A percentile compares a stretch with the other conserved stretches of the same genome.
phyloP scores from a whole-genome alignment of 2,329 filamentous ascomycete species.

The Aureobasidium pullulans region DNA sequence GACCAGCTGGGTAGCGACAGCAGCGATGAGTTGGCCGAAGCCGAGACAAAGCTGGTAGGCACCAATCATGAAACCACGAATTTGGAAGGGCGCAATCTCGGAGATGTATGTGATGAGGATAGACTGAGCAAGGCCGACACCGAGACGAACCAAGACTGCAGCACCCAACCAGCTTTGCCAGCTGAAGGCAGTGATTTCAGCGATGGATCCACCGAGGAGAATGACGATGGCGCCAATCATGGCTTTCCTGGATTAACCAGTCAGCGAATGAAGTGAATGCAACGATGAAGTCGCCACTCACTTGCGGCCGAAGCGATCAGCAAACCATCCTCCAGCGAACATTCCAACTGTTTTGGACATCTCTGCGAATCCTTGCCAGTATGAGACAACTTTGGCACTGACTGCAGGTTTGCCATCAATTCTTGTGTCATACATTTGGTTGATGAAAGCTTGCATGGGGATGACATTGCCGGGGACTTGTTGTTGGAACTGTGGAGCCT shows the following conservation, averaged over 20 bases:
- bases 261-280: neutral
- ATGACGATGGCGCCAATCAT: constrained; percentile 16
- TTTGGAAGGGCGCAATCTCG: constrained; percentile 17
- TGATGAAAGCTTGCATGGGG: constrained; percentile 16
- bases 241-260: constrained; percentile 6
- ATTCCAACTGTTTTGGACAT: constrained; percentile 18
- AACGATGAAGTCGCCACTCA: neutral
- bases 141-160: constrained; percentile 17
- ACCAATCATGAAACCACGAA: constrained; percentile 18
- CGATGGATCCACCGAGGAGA: constrained; percentile 15
- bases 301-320: neutral
- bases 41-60: constrained; percentile 17
- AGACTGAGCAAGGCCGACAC: constrained; percentile 17
- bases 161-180: constrained; percentile 18
- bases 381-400: constrained; percentile 13
- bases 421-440: constrained; percentile 16
- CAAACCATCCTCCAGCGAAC: constrained; percentile 13
- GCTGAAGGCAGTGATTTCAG: constrained; percentile 16
- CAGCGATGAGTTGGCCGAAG: constrained; percentile 16
- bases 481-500: constrained; percentile 14
- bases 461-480: constrained; percentile 19
- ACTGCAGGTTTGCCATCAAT: constrained; percentile 16
- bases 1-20: constrained; percentile 15
- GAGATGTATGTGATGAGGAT: constrained; percentile 18
- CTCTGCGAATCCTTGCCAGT: constrained; percentile 18